Percentiles rank a stretch among this genome's conserved stretches.
phyloP scores from a whole-genome alignment of 306 rosid species.

The Hippophae tibetana region DNA sequence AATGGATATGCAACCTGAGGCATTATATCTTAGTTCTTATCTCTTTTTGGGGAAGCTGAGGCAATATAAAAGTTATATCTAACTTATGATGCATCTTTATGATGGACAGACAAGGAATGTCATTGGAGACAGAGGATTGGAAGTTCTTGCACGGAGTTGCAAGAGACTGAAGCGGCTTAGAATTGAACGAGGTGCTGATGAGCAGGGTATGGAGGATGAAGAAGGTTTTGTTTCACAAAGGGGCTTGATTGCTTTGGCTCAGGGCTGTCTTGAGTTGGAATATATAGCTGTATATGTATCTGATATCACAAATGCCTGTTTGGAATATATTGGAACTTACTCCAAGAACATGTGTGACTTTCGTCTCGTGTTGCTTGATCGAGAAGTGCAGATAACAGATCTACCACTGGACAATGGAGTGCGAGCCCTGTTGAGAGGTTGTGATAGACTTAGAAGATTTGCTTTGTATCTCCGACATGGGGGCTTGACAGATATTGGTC shows the following conservation, averaged over 20 bases:
- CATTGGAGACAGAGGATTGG: slow-evolving; percentile 92
- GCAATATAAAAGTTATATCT: slow-evolving; percentile 7
- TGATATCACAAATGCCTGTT: slow-evolving; percentile 64
- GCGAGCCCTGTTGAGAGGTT: slow-evolving; percentile 68
- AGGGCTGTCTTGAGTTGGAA: slow-evolving; percentile 81
- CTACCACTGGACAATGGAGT: slow-evolving; percentile 96
- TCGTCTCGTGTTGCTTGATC: slow-evolving; percentile 84
- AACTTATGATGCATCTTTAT: slow-evolving; percentile 13
- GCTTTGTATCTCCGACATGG: slow-evolving; percentile 84
- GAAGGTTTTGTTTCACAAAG: slow-evolving; percentile 87
- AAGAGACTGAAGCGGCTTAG: slow-evolving; percentile 73
- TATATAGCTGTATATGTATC: slow-evolving; percentile 86
- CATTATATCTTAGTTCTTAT: slow-evolving; percentile 8
- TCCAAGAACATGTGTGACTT: slow-evolving; percentile 75
- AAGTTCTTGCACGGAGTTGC: slow-evolving; percentile 69
- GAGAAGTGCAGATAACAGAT: slow-evolving; percentile 60
- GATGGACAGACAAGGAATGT: slow-evolving; percentile 80
- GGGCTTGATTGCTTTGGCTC: slow-evolving; percentile 81
- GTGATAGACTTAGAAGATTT: slow-evolving; percentile 73
- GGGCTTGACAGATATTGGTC: slow-evolving; percentile 72
- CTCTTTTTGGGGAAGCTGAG: not conserved
- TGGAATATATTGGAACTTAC: slow-evolving; percentile 62
- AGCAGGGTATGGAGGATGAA: slow-evolving; percentile 81
- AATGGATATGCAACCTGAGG: not conserved
- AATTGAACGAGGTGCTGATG: slow-evolving; percentile 90